A percentile compares a stretch with the other conserved stretches of the same genome.
phyloP scores from a whole-genome alignment of 352 stramenopile species.

The Phytophthora gonapodyides region DNA sequence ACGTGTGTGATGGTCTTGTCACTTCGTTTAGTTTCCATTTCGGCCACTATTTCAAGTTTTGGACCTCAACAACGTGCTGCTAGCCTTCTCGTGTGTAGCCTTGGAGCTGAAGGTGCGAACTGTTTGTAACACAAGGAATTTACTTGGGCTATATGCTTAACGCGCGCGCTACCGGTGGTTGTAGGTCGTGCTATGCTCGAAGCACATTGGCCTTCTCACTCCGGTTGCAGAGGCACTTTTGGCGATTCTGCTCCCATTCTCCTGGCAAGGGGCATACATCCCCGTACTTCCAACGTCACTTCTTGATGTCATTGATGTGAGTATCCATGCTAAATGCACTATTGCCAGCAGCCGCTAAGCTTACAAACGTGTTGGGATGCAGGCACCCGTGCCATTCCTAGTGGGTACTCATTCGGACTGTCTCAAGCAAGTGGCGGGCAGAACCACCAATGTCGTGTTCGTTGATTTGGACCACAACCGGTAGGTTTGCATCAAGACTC shows the following conservation, averaged over 20 bases:
- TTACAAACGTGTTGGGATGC: neutral
- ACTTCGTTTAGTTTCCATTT: conserved; percentile 85
- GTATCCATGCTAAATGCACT: conserved; percentile 5
- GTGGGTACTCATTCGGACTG: conserved; percentile 90
- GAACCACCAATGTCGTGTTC: conserved; percentile 90
- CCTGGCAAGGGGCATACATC: conserved; percentile 95
- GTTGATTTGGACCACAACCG: conserved; percentile 95
- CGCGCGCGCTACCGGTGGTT: neutral
- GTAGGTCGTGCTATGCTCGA: conserved; percentile 92
- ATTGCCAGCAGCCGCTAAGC: neutral
- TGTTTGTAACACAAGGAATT: neutral
- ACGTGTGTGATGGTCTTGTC: neutral
- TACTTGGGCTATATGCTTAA: no score
- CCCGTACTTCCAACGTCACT: conserved; percentile 92
- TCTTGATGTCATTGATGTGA: conserved; percentile 93
- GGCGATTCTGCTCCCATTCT: conserved; percentile 92
- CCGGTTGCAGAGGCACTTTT: conserved; percentile 92
- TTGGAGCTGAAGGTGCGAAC: conserved; percentile 84
- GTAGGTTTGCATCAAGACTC: conserved; percentile 29
- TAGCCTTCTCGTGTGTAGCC: conserved; percentile 90
- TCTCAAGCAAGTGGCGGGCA: conserved; percentile 58
- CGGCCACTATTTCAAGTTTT: conserved; percentile 92
- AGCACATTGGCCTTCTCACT: conserved; percentile 88
- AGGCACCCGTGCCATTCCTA: conserved; percentile 95
- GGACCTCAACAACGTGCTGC: conserved; percentile 91